phyloP scores from a whole-genome alignment of 2,329 filamentous ascomycete species.

The Aspergillus pseudoglaucus region DNA sequence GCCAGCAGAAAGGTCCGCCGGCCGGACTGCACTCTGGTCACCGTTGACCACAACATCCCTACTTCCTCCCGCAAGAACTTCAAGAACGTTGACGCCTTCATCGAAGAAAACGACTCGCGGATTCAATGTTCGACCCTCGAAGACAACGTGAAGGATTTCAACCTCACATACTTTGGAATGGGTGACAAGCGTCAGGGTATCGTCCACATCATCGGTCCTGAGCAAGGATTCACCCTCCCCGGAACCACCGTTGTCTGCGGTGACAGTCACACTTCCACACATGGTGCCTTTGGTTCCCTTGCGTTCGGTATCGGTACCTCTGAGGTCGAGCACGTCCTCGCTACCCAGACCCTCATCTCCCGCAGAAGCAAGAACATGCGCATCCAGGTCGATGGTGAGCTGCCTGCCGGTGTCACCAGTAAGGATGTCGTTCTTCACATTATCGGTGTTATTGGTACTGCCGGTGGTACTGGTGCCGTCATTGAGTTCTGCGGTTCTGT shows the following conservation, averaged over 20 bases:
- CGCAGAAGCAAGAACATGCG: slow-evolving; percentile 98
- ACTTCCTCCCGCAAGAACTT: slow-evolving; percentile 85
- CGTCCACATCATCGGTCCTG: slow-evolving; percentile 95
- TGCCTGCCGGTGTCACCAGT: slow-evolving; percentile 84
- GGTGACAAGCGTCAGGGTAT: slow-evolving; percentile 96
- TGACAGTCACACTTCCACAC: slow-evolving; percentile 96
- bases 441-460: slow-evolving; percentile 90
- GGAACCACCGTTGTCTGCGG: slow-evolving; percentile 96
- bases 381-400: slow-evolving; percentile 85
- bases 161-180: slow-evolving; percentile 93
- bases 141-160: slow-evolving; percentile 94
- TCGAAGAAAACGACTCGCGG: slow-evolving; percentile 88
- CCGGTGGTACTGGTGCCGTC: slow-evolving; percentile 86
- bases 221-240: slow-evolving; percentile 96
- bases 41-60: slow-evolving; percentile 95
- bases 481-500: slow-evolving; percentile 97
- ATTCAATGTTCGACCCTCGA: slow-evolving; percentile 93
- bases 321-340: slow-evolving; percentile 96
- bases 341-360: slow-evolving; percentile 91
- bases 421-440: slow-evolving; percentile 93
- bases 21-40: slow-evolving; percentile 93
- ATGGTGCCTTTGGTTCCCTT: slow-evolving; percentile 90
- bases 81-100: slow-evolving; percentile 89
- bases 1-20: slow-evolving; percentile 80
- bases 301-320: slow-evolving; percentile 97